A percentile compares a stretch with the other conserved stretches of the same genome.
phyloP scores from a whole-genome alignment of 106 monocot species.

The Acanthochlamys bracteata region DNA sequence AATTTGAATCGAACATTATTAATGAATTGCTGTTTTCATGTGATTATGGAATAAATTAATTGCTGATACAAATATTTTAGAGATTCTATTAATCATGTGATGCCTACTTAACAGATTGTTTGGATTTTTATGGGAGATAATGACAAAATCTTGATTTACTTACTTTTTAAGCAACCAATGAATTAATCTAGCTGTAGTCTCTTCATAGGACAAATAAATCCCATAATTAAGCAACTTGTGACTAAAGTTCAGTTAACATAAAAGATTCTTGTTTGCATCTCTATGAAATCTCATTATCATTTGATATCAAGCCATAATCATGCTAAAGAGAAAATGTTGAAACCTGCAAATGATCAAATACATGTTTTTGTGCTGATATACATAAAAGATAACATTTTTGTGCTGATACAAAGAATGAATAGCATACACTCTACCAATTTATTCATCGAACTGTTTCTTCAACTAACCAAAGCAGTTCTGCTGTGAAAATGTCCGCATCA shows the following conservation, averaged over 20 bases:
- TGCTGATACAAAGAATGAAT: too few species aligned
- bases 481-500: too few species aligned
- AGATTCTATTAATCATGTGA: slow-evolving; percentile 3
- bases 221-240: neutral
- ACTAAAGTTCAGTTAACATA: neutral
- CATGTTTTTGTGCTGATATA: too few species aligned
- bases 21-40: neutral
- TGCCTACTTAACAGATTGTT: neutral
- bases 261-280: neutral
- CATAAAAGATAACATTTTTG: too few species aligned
- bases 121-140: neutral
- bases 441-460: too few species aligned
- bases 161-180: neutral
- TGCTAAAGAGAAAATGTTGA: too few species aligned
- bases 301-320: too few species aligned
- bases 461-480: too few species aligned
- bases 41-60: too few species aligned
- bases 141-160: neutral
- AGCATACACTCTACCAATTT: too few species aligned
- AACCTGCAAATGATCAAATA: too few species aligned
- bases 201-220: neutral
- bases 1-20: neutral
- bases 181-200: neutral
- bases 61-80: too few species aligned
- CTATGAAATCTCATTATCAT: neutral